Evolutionary conservation across 331 rosid species (phyloP).

Genomic region (Telfairia occidentalis): DNA sequence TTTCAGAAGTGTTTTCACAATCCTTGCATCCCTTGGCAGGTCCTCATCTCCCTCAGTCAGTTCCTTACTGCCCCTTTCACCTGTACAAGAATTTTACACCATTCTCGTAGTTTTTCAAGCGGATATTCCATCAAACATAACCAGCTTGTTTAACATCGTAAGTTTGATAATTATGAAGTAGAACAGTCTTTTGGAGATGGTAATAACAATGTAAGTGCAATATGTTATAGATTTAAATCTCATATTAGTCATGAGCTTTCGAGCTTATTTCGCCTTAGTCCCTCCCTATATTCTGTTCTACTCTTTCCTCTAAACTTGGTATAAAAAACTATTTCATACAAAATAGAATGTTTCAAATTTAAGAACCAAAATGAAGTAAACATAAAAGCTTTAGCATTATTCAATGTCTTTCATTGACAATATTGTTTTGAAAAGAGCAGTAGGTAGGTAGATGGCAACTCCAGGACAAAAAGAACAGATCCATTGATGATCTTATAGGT

Average conservation of each 20-base stretch:
- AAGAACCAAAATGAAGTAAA: neutral
- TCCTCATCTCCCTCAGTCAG: slow-evolving; percentile 77
- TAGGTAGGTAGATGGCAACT: neutral
- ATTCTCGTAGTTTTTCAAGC: neutral
- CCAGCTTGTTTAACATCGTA: neutral
- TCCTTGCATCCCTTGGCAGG: slow-evolving; percentile 83
- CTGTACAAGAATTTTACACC: neutral
- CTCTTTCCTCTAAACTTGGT: neutral
- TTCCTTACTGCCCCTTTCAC: neutral
- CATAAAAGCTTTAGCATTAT: neutral
- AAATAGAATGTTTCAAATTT: neutral
- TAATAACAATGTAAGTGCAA: too few relatives aligned
- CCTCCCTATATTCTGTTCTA: too few relatives aligned
- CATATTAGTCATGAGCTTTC: too few relatives aligned
- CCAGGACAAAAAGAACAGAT: neutral
- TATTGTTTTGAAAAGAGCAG: neutral
- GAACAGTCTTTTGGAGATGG: neutral
- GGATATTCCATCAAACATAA: neutral
- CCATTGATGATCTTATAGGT: neutral
- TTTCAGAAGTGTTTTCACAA: slow-evolving; percentile 57
- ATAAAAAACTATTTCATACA: neutral
- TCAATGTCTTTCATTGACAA: neutral
- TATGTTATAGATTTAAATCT: neutral
- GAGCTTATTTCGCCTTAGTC: too few relatives aligned
- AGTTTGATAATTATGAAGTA: neutral